Conservation (phyloP, 345 rosid genomes). For the Acer negundo region DNA sequence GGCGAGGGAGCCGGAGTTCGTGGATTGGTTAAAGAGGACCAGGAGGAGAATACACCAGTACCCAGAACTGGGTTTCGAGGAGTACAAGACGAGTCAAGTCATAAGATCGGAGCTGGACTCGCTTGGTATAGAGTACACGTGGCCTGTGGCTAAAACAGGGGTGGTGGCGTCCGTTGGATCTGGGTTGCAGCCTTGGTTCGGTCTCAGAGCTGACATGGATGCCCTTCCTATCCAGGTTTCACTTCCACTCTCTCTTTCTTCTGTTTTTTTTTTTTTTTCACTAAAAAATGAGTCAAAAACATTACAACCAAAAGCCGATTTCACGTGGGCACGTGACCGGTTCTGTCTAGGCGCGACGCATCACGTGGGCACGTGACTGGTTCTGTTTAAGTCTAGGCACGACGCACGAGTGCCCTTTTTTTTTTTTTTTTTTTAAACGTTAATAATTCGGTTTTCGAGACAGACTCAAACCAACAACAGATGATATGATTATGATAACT, state of each 20-base stretch:
- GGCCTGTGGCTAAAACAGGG: constrained; percentile 58
- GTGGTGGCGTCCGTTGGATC: constrained; percentile 49
- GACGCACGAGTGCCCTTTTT: no score
- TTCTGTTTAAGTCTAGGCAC: background rate
- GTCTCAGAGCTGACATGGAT: constrained; percentile 63
- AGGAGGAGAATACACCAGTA: constrained; percentile 51
- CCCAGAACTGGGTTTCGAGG: constrained; percentile 54
- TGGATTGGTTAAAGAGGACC: constrained; percentile 40
- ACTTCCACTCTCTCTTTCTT: background rate
- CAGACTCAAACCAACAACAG: no score
- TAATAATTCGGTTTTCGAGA: no score
- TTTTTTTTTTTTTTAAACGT: no score
- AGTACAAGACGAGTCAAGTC: constrained; percentile 40
- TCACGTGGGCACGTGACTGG: no score
- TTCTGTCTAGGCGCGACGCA: no score
- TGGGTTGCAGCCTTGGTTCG: constrained; percentile 48
- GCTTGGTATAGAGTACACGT: constrained; percentile 40
- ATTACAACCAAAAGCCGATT: no score
- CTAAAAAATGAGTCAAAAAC: no score
- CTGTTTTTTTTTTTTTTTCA: no score
- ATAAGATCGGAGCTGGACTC: constrained; percentile 42
- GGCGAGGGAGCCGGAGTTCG: constrained; percentile 44
- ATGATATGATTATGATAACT: no score
- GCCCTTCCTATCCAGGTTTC: constrained; percentile 55
- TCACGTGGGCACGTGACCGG: no score